A percentile compares a stretch with the other conserved stretches of the same genome.
phyloP scores from a whole-genome alignment of 2,329 filamentous ascomycete species.

The Arthroderma sp. region DNA sequence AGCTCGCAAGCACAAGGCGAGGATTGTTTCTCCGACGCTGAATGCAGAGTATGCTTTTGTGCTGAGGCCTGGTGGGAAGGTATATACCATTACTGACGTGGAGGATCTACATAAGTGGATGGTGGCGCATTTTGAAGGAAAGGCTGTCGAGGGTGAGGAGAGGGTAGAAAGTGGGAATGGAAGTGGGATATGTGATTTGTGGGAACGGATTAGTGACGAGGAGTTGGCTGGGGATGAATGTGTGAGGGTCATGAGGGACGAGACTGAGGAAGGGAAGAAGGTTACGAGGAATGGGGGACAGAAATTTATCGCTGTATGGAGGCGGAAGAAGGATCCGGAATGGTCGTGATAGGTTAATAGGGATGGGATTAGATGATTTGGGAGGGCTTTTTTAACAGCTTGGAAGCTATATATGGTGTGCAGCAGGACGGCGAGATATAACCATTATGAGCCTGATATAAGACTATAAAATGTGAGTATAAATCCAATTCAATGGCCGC shows the following conservation, averaged over 20 bases:
- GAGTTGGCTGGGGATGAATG: constrained; percentile 44
- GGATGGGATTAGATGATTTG: no score
- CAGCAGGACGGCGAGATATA: no score
- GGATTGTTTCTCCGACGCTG: constrained; percentile 79
- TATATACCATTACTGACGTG: constrained; percentile 97
- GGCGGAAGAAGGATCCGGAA: constrained; percentile 62
- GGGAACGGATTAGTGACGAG: constrained; percentile 54
- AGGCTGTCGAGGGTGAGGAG: constrained; percentile 56
- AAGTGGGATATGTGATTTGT: constrained; percentile 47
- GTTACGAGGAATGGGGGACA: constrained; percentile 77
- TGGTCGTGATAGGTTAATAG: constrained; percentile 36
- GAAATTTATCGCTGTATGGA: constrained; percentile 84
- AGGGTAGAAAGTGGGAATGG: constrained; percentile 68
- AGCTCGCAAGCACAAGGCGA: constrained; percentile 86
- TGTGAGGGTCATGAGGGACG: constrained; percentile 51
- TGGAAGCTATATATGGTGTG: no score
- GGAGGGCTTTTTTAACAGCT: no score
- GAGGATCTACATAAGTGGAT: constrained; percentile 91
- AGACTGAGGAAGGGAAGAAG: constrained; percentile 97
- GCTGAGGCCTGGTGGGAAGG: constrained; percentile 64
- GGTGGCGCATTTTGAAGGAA: constrained; percentile 66
- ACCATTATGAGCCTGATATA: no score
- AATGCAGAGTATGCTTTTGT: constrained; percentile 91
- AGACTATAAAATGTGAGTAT: no score
- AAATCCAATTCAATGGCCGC: no score